A percentile compares a stretch with the other conserved stretches of the same genome.
phyloP scores from a whole-genome alignment of 2,329 filamentous ascomycete genomes.

The Calycina herbarum region DNA sequence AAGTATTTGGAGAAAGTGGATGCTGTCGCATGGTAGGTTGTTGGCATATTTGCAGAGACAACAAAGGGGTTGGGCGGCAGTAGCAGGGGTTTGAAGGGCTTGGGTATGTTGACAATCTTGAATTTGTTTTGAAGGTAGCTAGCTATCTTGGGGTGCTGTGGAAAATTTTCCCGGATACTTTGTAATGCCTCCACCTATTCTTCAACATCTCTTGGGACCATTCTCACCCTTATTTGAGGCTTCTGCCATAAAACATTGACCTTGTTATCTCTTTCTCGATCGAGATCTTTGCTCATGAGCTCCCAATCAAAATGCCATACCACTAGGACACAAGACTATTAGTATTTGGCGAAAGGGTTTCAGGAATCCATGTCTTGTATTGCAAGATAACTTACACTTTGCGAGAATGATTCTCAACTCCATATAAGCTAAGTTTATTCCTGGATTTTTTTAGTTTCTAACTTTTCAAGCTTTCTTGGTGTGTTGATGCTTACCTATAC shows the following conservation, averaged over 20 bases:
- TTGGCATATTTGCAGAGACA: too few relatives aligned
- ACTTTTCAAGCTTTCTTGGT: too few relatives aligned
- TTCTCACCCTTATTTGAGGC: conserved; percentile 14
- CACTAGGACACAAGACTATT: not conserved
- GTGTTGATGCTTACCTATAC: conserved; percentile 29
- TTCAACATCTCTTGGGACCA: not conserved
- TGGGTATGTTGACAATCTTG: too few relatives aligned
- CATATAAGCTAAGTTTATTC: conserved; percentile 23
- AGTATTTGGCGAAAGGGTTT: not conserved
- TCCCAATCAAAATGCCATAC: conserved; percentile 1
- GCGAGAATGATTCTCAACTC: conserved; percentile 24
- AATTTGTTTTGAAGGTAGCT: too few relatives aligned
- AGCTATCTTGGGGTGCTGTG: too few relatives aligned
- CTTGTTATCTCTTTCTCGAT: conserved; percentile 30
- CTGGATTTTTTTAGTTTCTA: too few relatives aligned
- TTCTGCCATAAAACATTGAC: conserved; percentile 33
- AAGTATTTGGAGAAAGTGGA: too few relatives aligned
- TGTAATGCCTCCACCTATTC: not conserved
- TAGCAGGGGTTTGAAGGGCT: too few relatives aligned
- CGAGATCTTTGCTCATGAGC: conserved; percentile 23
- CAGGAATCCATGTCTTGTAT: not conserved
- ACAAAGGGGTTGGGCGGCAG: too few relatives aligned
- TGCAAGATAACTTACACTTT: conserved; percentile 29
- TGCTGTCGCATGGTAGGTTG: too few relatives aligned
- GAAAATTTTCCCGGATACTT: too few relatives aligned